phyloP scores from a whole-genome alignment of 108 stramenopile genomes.

The Nannochloropsis granulata region DNA sequence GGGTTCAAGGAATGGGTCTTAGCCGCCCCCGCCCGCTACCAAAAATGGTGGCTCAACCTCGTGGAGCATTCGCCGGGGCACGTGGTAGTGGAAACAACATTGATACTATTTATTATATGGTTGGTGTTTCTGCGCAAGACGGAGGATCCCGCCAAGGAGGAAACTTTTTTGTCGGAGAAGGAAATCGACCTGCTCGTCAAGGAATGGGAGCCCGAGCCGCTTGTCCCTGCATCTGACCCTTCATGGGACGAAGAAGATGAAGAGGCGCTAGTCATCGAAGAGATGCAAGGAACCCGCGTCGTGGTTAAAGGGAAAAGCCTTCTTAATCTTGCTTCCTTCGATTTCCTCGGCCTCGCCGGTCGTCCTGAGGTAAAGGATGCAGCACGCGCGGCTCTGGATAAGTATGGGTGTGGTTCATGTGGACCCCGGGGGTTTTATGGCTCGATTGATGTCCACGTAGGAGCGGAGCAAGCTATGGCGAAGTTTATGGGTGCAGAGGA shows the following conservation, averaged over 20 bases:
- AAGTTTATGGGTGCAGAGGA: slow-evolving; percentile 63
- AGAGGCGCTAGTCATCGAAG: not conserved
- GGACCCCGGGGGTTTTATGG: slow-evolving; percentile 99
- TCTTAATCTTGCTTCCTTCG: slow-evolving; percentile 57
- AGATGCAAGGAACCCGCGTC: not conserved
- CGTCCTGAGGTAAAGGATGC: slow-evolving; percentile 43
- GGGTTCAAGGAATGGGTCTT: slow-evolving; percentile 1
- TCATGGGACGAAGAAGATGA: slow-evolving; percentile 3
- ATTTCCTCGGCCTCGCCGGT: slow-evolving; percentile 40
- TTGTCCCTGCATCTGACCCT: slow-evolving; percentile 43
- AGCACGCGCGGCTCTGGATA: slow-evolving; percentile 39
- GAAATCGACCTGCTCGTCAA: slow-evolving; percentile 58
- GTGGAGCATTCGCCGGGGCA: slow-evolving; percentile 41
- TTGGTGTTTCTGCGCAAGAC: slow-evolving; percentile 48
- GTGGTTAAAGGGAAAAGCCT: not conserved
- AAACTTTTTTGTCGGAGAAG: slow-evolving; percentile 11
- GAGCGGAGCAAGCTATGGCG: slow-evolving; percentile 60
- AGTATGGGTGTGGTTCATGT: slow-evolving; percentile 89
- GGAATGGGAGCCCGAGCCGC: slow-evolving; percentile 74
- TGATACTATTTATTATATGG: slow-evolving; percentile 64
- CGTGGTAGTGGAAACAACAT: slow-evolving; percentile 78
- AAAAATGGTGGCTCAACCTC: slow-evolving; percentile 23
- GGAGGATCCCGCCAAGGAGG: slow-evolving; percentile 41
- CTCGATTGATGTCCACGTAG: slow-evolving; percentile 87
- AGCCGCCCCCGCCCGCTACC: slow-evolving; percentile 10